Percentiles rank a stretch among this genome's conserved stretches.
These are phyloP conservation scores for Leishmania mexicana DNA, from an alignment of 208 protist species.

Conservation along the genomic window DNA sequence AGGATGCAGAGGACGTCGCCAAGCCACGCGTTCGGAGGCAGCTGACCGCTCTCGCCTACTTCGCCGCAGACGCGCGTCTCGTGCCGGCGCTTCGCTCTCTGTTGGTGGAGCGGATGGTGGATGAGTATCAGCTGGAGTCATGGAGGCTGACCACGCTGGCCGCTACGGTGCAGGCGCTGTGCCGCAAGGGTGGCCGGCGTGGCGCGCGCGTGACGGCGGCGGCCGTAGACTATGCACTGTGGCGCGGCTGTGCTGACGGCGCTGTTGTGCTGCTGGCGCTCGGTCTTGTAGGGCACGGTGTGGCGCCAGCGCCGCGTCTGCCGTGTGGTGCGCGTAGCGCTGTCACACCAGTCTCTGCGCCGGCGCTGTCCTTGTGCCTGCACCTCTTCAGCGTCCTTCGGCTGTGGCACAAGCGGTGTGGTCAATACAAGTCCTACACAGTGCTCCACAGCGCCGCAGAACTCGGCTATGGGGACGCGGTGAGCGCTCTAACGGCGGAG, in stretches of 20 bases:
- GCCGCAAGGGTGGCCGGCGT: slow-evolving; percentile 17
- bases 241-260: slow-evolving; percentile 44
- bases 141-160: slow-evolving; percentile 31
- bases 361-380: neutral
- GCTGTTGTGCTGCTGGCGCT: slow-evolving; percentile 60
- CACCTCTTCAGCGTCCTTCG: slow-evolving; percentile 16
- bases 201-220: slow-evolving; percentile 19
- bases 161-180: slow-evolving; percentile 23
- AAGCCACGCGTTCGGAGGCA: slow-evolving; percentile 17
- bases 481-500: slow-evolving; percentile 41
- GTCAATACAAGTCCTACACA: slow-evolving; percentile 44
- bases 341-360: neutral
- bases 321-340: slow-evolving; percentile 4
- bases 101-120: slow-evolving; percentile 33
- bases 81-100: slow-evolving; percentile 54
- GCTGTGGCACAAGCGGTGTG: slow-evolving; percentile 17
- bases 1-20: neutral
- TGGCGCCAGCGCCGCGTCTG: slow-evolving; percentile 12
- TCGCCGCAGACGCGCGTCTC: slow-evolving; percentile 35
- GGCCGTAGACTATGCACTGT: slow-evolving; percentile 67
- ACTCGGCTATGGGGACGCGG: slow-evolving; percentile 46
- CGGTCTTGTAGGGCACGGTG: slow-evolving; percentile 45
- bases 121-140: slow-evolving; percentile 31
- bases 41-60: slow-evolving; percentile 59
- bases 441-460: slow-evolving; percentile 73